A percentile compares a stretch with the other conserved stretches of the same genome.
Conservation (phyloP, 805 yeast genomes). For the Candida ortonii region DNA sequence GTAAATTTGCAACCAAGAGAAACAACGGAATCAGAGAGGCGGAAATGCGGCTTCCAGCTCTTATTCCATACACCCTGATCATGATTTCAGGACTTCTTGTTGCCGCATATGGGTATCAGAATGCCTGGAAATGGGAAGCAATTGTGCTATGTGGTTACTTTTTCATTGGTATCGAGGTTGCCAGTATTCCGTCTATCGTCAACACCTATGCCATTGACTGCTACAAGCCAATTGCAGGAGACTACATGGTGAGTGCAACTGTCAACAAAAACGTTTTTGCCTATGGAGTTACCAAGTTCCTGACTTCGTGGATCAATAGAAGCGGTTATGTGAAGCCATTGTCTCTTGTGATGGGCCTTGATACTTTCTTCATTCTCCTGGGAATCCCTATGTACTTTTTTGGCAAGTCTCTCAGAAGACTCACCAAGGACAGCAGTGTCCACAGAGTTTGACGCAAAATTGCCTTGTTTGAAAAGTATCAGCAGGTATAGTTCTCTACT, state of each 20-base stretch:
- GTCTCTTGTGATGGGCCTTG: slow-evolving; percentile 13
- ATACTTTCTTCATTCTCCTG: slow-evolving; percentile 6
- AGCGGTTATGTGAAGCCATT: slow-evolving; percentile 15
- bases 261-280: slow-evolving; percentile 18
- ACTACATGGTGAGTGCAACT: slow-evolving; percentile 18
- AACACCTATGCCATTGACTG: slow-evolving; percentile 19
- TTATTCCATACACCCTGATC: slow-evolving; percentile 14
- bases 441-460: slow-evolving; percentile 8
- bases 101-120: slow-evolving; percentile 12
- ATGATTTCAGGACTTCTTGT: slow-evolving; percentile 12
- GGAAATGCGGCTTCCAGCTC: slow-evolving; percentile 15
- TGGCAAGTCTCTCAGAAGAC: slow-evolving; percentile 21
- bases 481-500: too few relatives aligned
- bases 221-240: slow-evolving; percentile 19
- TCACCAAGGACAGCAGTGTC: slow-evolving; percentile 21
- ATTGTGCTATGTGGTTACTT: slow-evolving; percentile 13
- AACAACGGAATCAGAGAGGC: slow-evolving; percentile 13
- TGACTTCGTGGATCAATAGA: slow-evolving; percentile 11
- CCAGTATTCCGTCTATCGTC: slow-evolving; percentile 15
- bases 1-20: slow-evolving; percentile 6
- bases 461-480: too few relatives aligned
- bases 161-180: slow-evolving; percentile 17
- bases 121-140: slow-evolving; percentile 15
- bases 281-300: slow-evolving; percentile 15
- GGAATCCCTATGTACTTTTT: slow-evolving; percentile 19